Evolutionary conservation across 2,329 filamentous ascomycete genomes (phyloP).

Genomic region (Taxawa tesnikishii): DNA sequence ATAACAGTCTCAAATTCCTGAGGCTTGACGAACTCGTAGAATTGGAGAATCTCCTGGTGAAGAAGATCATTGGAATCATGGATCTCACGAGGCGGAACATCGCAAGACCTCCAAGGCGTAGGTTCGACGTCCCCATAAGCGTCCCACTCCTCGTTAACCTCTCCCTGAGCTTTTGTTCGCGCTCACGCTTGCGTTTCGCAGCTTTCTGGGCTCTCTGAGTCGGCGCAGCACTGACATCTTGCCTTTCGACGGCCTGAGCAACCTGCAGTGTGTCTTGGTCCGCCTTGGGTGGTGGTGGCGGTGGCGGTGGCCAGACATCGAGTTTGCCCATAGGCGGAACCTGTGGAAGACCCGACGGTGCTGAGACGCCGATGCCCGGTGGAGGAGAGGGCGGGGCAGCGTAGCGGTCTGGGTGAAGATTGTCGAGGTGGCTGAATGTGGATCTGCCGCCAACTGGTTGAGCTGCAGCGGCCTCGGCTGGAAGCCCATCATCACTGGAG

Average conservation of each 20-base stretch:
- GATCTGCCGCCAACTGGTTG: too few species aligned
- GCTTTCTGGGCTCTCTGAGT: constrained; percentile 1
- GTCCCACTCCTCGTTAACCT: constrained; percentile 32
- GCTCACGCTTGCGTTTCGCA: constrained; percentile 53
- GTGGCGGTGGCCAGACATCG: constrained; percentile 10
- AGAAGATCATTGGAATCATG: constrained; percentile 29
- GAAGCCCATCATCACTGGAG: background rate
- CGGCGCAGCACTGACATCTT: constrained; percentile 4
- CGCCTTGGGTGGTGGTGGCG: constrained; percentile 8
- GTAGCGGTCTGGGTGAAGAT: constrained; percentile 13
- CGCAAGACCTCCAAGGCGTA: constrained; percentile 50
- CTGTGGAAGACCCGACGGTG: background rate
- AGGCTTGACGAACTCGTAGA: constrained; percentile 75
- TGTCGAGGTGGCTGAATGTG: constrained; percentile 21
- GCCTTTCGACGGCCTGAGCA: constrained; percentile 2
- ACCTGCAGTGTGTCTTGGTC: background rate
- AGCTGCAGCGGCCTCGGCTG: background rate
- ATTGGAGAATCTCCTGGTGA: constrained; percentile 82
- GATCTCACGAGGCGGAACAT: background rate
- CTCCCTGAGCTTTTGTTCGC: constrained; percentile 13
- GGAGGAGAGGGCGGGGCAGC: constrained; percentile 1
- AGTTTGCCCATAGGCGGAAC: constrained; percentile 1
- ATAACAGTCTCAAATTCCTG: constrained; percentile 64
- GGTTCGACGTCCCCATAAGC: constrained; percentile 22
- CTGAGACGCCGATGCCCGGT: constrained; percentile 2